Percentiles rank a stretch among this genome's conserved stretches.
Evolutionary conservation across 768 basidiomycete genomes (phyloP).

Genomic region (Pseudohyphozyma bogoriensis): DNA sequence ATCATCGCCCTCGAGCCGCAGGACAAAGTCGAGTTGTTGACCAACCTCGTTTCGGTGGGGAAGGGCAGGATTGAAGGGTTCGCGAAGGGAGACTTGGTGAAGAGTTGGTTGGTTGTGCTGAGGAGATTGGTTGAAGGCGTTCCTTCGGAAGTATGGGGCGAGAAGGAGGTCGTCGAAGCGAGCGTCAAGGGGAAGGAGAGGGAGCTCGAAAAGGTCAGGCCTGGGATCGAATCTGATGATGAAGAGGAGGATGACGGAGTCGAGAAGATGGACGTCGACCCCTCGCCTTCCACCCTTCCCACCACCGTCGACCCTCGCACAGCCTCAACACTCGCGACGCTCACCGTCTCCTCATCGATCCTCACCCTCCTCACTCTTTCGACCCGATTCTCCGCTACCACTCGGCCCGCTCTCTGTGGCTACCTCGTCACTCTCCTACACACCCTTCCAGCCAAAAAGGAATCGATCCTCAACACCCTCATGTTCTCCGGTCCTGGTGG

Average conservation of each 20-base stretch:
- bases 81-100: not conserved
- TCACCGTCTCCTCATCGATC: slow-evolving; percentile 7
- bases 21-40: slow-evolving; percentile 7
- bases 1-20: not conserved
- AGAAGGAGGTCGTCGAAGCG: not conserved
- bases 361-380: slow-evolving; percentile 35
- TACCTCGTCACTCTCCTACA: slow-evolving; percentile 52
- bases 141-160: not conserved
- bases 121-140: not conserved
- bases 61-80: not conserved
- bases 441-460: slow-evolving; percentile 53
- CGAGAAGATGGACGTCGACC: not conserved
- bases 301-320: slow-evolving; percentile 1
- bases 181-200: slow-evolving; percentile 3
- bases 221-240: not conserved
- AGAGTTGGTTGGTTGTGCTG: slow-evolving; percentile 3
- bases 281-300: not conserved
- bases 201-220: not conserved
- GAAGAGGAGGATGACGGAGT: not conserved
- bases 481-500: slow-evolving; percentile 38
- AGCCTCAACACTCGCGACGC: not conserved
- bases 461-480: slow-evolving; percentile 49
- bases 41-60: slow-evolving; percentile 4
- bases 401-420: slow-evolving; percentile 46
- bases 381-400: slow-evolving; percentile 50